Base-by-base conservation (phyloP, 2,329 filamentous ascomycete species). In the Phialemonium atrogriseum region DNA sequence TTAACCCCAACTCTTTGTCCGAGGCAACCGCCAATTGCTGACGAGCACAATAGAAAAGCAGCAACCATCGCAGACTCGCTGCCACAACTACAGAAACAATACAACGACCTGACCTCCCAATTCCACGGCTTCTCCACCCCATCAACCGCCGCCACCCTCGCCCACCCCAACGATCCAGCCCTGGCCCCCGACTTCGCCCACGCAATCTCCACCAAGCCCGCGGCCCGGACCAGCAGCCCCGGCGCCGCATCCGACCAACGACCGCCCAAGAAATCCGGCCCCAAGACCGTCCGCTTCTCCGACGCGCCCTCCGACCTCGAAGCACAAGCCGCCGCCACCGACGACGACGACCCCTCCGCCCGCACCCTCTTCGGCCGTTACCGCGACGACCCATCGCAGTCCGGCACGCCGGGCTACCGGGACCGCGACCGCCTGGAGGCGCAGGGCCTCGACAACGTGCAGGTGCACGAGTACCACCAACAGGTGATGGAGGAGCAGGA, bases 401-500 rank as follows among this genome's bases (percentile, higher is more conserved):
- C n/a, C n/a, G 58, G 74, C 44, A 54, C 46, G 10, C 55, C 70
- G 34, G 74, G 74, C 16, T 79, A 80, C 57, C 63, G 63, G 22
- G 73, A 77, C 34, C 63, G 63, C 24, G 73, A 77, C 34, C 27
- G 32, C 24, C 34, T 44, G 32, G 62, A 82, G 42, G 69, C 77
- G 10, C 59, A 58, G 5, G 54, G 60, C 8, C 66, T 94, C 51
- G 69, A 72, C 52, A 96, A 96, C 57, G 68, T 80, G 54, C 86
- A 95, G 59, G 80, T 96, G 42, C 84, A 95, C 59, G 68, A 72
- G 14, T 88, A 93, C 57, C 91, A 98, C 60, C 65, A 70, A 34
- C 77, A 77, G 40, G 77, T 94, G 16, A 66, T 98, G 22, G 70
- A 72, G n/a, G 80, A 95, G 40, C 91, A 98, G 59, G 91, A 98